Percentiles rank a stretch among this genome's conserved stretches.
These are phyloP conservation scores for Glutinoglossum americanum DNA, from an alignment of 495 filamentous ascomycete genomes.

Conservation along the genomic window DNA sequence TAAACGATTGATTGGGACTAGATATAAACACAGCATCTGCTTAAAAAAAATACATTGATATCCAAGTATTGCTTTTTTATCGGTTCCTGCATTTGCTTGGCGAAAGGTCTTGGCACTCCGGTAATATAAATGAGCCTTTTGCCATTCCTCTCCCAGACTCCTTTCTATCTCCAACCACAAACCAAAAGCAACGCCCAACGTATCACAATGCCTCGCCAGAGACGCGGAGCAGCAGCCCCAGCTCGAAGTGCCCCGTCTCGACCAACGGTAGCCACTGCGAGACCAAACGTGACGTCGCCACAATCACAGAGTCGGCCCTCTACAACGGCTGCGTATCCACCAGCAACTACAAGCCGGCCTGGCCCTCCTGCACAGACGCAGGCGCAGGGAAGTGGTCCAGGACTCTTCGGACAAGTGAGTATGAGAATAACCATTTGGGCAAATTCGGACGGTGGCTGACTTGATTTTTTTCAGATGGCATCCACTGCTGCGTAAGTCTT, in stretches of 20 bases:
- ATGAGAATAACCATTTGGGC: background rate
- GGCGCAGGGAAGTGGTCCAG: constrained; percentile 11
- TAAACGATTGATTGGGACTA: too few species aligned
- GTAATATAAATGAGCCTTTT: too few species aligned
- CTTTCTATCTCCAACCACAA: background rate
- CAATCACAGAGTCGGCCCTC: constrained; percentile 13
- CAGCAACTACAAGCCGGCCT: constrained; percentile 8
- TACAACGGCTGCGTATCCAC: constrained; percentile 17
- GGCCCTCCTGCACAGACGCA: constrained; percentile 8
- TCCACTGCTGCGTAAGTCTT: constrained; percentile 24
- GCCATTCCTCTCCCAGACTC: background rate
- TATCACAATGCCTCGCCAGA: constrained; percentile 7
- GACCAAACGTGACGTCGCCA: constrained; percentile 11
- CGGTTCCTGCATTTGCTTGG: too few species aligned
- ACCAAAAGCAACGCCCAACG: background rate
- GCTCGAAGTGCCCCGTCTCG: constrained; percentile 11
- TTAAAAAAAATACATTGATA: too few species aligned
- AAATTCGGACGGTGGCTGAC: background rate
- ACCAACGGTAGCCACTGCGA: constrained; percentile 10
- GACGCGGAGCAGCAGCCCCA: constrained; percentile 4
- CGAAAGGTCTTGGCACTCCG: too few species aligned
- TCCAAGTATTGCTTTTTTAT: too few species aligned
- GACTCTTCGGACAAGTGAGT: constrained; percentile 18
- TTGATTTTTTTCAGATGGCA: constrained; percentile 14
- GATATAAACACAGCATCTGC: too few species aligned